phyloP scores from a whole-genome alignment of 441 rosid genomes.

The Pelargonium cotyledonis region DNA sequence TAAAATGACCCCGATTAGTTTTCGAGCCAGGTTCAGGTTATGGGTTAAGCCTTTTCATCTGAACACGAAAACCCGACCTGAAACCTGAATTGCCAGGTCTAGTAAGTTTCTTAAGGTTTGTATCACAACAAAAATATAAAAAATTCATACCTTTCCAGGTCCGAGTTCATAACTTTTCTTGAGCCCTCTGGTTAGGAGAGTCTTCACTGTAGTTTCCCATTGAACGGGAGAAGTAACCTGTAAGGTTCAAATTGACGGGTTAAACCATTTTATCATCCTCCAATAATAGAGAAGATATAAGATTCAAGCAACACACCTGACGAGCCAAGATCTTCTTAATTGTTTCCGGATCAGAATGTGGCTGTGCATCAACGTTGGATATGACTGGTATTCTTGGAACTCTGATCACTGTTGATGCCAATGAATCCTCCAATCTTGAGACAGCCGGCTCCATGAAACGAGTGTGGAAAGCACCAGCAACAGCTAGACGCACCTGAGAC shows the following conservation, averaged over 20 bases:
- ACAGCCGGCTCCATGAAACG: constrained; percentile 97
- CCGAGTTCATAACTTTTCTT: constrained; percentile 88
- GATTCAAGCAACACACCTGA: constrained; percentile 42
- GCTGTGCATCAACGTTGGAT: constrained; percentile 91
- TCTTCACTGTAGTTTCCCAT: constrained; percentile 90
- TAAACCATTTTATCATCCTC: constrained; percentile 7
- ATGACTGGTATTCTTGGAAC: constrained; percentile 89
- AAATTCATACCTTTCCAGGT: constrained; percentile 82
- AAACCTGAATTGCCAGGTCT: too few relatives aligned
- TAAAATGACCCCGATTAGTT: too few relatives aligned
- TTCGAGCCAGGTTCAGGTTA: too few relatives aligned
- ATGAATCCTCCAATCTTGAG: constrained; percentile 81
- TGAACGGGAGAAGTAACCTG: constrained; percentile 97
- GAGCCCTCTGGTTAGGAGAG: constrained; percentile 68
- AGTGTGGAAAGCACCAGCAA: constrained; percentile 95
- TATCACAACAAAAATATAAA: background rate
- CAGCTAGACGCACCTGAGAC: constrained; percentile 84
- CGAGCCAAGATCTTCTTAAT: constrained; percentile 83
- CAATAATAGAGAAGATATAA: background rate
- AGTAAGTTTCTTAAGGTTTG: too few relatives aligned
- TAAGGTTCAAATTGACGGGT: background rate
- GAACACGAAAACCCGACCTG: too few relatives aligned
- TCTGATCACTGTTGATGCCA: constrained; percentile 62
- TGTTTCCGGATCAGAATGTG: constrained; percentile 81
- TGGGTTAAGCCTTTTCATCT: too few relatives aligned